These are phyloP conservation scores for Acacia acuminata DNA, from an alignment of 306 rosid genomes.

Conservation along the genomic window DNA sequence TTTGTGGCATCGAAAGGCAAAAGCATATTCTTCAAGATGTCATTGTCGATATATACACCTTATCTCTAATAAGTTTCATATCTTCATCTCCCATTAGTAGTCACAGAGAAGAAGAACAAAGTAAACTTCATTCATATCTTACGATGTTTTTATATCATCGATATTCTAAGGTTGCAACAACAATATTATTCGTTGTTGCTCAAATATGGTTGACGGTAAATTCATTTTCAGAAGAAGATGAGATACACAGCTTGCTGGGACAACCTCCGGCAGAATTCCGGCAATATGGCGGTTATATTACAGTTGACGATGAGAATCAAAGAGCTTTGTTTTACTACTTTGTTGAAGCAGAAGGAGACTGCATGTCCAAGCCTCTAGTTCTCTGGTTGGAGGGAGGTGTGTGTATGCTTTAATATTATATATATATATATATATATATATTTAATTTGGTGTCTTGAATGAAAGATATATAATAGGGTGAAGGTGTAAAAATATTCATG, in stretches of 20 bases:
- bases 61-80: too few relatives aligned
- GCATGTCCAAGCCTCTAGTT: slow-evolving; percentile 76
- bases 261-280: slow-evolving; percentile 71
- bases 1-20: too few relatives aligned
- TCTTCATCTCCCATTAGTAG: not conserved
- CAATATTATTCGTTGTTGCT: slow-evolving; percentile 3
- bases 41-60: too few relatives aligned
- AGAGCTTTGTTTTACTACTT: not conserved
- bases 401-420: not conserved
- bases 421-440: too few relatives aligned
- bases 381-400: slow-evolving; percentile 66
- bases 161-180: slow-evolving; percentile 35
- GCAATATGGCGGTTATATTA: slow-evolving; percentile 80
- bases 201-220: not conserved
- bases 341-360: slow-evolving; percentile 33
- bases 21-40: too few relatives aligned
- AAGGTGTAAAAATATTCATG: too few relatives aligned
- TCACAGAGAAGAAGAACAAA: not conserved
- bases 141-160: slow-evolving; percentile 32
- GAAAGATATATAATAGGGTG: too few relatives aligned
- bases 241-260: slow-evolving; percentile 56
- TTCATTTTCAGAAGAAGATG: slow-evolving; percentile 36
- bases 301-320: slow-evolving; percentile 61
- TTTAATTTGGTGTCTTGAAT: too few relatives aligned
- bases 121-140: slow-evolving; percentile 22